Evolutionary conservation across 2,329 filamentous ascomycete genomes (phyloP).

Genomic region (Monosporascus sp.): DNA sequence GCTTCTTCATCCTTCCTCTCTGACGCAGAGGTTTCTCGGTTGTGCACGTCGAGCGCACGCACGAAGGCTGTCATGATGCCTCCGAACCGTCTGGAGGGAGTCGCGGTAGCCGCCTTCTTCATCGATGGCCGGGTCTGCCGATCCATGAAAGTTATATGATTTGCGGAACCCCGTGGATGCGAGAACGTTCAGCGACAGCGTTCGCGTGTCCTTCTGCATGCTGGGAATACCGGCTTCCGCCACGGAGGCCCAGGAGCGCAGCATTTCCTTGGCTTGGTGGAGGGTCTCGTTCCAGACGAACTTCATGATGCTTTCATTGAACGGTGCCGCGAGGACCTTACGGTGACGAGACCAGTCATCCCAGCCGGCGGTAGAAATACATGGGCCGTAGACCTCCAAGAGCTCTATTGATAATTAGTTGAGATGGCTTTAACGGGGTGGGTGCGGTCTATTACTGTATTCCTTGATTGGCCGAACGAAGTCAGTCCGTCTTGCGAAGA

Average conservation of each 20-base stretch:
- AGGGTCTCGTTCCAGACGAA: constrained; percentile 24
- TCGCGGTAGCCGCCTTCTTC: constrained; percentile 17
- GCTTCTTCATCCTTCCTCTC: background rate
- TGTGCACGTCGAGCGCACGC: constrained; percentile 10
- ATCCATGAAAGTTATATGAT: constrained; percentile 17
- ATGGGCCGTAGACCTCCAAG: constrained; percentile 23
- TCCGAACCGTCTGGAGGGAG: constrained; percentile 19
- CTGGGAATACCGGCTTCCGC: constrained; percentile 7
- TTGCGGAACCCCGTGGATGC: constrained; percentile 18
- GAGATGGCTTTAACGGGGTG: background rate
- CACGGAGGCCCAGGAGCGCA: constrained; percentile 10
- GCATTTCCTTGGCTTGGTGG: constrained; percentile 17
- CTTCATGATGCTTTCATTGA: constrained; percentile 23
- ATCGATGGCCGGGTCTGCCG: constrained; percentile 4
- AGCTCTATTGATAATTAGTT: constrained; percentile 12
- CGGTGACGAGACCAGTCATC: constrained; percentile 26
- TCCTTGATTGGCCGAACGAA: constrained; percentile 17
- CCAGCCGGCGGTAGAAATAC: constrained; percentile 21
- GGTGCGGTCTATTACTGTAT: constrained; percentile 5
- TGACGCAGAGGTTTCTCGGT: background rate
- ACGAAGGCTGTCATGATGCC: constrained; percentile 17
- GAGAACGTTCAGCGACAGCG: constrained; percentile 24
- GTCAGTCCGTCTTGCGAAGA: constrained; percentile 14
- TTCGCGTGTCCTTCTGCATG: constrained; percentile 16
- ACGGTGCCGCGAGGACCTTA: constrained; percentile 19